A percentile compares a stretch with the other conserved stretches of the same genome.
Conservation (phyloP, 352 stramenopile genomes). For the Pythium rishiriense region DNA sequence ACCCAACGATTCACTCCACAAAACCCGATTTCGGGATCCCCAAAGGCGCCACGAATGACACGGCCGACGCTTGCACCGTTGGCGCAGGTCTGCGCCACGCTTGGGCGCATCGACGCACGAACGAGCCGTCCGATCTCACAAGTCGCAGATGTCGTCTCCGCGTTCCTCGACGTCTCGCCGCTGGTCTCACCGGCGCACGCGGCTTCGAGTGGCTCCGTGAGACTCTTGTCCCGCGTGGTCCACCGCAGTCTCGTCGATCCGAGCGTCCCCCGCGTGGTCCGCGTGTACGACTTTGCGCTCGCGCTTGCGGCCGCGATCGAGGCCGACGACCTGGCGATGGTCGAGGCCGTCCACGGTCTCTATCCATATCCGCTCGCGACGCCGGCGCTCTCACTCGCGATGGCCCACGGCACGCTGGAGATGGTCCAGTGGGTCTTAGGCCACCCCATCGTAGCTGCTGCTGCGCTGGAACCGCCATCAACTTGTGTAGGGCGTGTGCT, state of each 20-base stretch:
- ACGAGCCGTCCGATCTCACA: constrained; percentile 33
- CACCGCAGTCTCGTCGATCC: neutral
- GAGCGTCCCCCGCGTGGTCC: neutral
- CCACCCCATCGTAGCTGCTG: no score
- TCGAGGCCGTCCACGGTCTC: neutral
- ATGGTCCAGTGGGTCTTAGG: no score
- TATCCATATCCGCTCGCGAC: constrained; percentile 2
- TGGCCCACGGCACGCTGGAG: constrained; percentile 1
- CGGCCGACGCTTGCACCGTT: neutral
- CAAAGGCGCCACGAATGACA: no score
- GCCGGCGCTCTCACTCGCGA: no score
- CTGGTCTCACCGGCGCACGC: neutral
- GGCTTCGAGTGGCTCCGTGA: neutral
- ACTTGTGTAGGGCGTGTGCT: no score
- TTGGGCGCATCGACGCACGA: no score
- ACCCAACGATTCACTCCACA: no score
- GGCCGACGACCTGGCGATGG: neutral
- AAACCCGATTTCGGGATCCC: no score
- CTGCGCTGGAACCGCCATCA: no score
- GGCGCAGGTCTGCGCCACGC: neutral
- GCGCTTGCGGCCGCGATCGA: neutral
- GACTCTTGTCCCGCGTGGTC: neutral
- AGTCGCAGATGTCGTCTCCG: constrained; percentile 4
- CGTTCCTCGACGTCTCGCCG: neutral
- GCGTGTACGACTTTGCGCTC: neutral